Percentiles rank a stretch among this genome's conserved stretches.
phyloP scores from a whole-genome alignment of 2,329 filamentous ascomycete species.

The Lizonia empirigonia region DNA sequence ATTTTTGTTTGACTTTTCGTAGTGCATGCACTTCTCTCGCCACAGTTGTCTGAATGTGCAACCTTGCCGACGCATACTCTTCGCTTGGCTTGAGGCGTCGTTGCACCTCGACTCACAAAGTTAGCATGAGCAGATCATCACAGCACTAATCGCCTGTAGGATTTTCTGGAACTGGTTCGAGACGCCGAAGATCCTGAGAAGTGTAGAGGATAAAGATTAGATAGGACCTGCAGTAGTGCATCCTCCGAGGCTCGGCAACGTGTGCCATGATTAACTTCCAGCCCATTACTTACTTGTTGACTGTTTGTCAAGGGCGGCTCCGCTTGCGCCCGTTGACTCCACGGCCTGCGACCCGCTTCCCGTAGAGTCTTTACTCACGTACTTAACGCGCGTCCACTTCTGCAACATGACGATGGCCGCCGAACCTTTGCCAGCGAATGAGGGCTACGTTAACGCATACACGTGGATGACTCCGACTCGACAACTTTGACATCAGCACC shows the following conservation, averaged over 20 bases:
- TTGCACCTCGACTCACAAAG: background rate
- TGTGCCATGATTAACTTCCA: constrained; percentile 11
- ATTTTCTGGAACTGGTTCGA: background rate
- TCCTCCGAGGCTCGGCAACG: constrained; percentile 3
- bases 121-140: background rate
- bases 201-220: constrained; percentile 29
- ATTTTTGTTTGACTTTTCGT: constrained; percentile 6
- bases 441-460: background rate
- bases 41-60: background rate
- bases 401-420: constrained; percentile 12
- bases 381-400: constrained; percentile 13
- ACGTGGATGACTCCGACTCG: background rate
- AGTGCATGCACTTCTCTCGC: background rate
- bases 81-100: background rate
- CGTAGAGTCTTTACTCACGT: background rate
- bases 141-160: background rate
- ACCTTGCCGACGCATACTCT: background rate
- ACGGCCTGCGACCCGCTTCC: background rate
- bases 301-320: constrained; percentile 1
- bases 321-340: constrained; percentile 2
- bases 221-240: constrained; percentile 26
- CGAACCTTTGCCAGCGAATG: background rate
- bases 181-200: background rate
- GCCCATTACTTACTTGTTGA: constrained; percentile 3
- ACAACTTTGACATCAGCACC: background rate